Evolutionary conservation across 2,329 filamentous ascomycete species (phyloP).

Genomic region (Verticillium klebahnii): DNA sequence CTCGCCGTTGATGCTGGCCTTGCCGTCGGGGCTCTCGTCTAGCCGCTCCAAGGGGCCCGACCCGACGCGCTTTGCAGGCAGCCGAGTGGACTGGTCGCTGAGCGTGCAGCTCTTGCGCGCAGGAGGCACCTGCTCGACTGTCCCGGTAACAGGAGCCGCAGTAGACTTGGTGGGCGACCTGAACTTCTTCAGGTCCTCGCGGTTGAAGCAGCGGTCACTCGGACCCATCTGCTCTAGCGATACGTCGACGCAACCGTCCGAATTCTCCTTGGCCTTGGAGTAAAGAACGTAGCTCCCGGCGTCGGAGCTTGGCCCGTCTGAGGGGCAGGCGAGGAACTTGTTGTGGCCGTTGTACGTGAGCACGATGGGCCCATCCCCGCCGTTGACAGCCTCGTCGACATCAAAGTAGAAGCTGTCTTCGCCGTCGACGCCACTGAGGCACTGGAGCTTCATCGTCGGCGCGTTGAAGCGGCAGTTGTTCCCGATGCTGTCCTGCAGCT

Average conservation of each 20-base stretch:
- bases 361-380: background rate
- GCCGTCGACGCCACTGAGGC: background rate
- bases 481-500: background rate
- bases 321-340: constrained; percentile 1
- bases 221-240: background rate
- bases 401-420: background rate
- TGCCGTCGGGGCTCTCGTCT: background rate
- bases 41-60: background rate
- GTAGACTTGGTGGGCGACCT: background rate
- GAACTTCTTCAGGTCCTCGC: background rate
- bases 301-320: background rate
- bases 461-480: background rate
- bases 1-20: constrained; percentile 1
- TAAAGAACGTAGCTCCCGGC: background rate
- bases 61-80: background rate
- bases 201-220: background rate
- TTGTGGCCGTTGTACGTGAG: background rate
- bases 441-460: background rate
- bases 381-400: background rate
- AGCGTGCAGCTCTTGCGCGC: background rate
- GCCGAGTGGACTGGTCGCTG: background rate
- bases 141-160: background rate
- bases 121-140: background rate
- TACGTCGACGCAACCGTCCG: background rate
- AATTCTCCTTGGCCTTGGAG: background rate